phyloP scores from a whole-genome alignment of 2,329 filamentous ascomycete genomes.

The Beauveria australis region DNA sequence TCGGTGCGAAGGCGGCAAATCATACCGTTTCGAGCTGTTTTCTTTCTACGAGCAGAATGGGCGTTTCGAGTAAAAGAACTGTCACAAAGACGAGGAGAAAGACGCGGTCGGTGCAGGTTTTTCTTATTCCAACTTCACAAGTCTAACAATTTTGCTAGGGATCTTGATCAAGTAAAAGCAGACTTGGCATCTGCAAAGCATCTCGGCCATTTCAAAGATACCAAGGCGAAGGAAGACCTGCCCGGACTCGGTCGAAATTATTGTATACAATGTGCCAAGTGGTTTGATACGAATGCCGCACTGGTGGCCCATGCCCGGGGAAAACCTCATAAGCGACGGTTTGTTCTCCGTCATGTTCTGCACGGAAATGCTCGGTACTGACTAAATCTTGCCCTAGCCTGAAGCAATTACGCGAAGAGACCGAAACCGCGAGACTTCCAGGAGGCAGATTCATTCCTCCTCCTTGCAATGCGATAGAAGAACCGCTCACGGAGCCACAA shows the following conservation, averaged over 20 bases:
- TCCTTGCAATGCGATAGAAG: background rate
- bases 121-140: background rate
- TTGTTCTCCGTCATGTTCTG: background rate
- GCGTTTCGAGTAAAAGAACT: conserved; percentile 57
- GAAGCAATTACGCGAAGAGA: conserved; percentile 66
- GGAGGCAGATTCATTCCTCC: conserved; percentile 1
- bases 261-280: conserved; percentile 90
- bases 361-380: conserved; percentile 12
- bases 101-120: conserved; percentile 43
- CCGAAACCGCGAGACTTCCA: conserved; percentile 2
- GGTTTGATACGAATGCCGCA: conserved; percentile 81
- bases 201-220: conserved; percentile 67
- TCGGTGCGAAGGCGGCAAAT: no score
- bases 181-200: conserved; percentile 75
- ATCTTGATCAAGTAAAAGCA: conserved; percentile 84
- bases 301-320: conserved; percentile 69
- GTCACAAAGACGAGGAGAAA: conserved; percentile 67
- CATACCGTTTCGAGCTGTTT: background rate
- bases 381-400: conserved; percentile 43
- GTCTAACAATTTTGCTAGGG: conserved; percentile 43
- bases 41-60: conserved; percentile 44
- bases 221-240: conserved; percentile 76
- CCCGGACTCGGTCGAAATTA: conserved; percentile 81
- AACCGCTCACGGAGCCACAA: conserved; percentile 50
- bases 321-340: conserved; percentile 89